Evolutionary conservation across 2,329 filamentous ascomycete species (phyloP), one percentile per base, ranked within the genome.

Genomic region (Aspergillus viridinutans): DNA sequence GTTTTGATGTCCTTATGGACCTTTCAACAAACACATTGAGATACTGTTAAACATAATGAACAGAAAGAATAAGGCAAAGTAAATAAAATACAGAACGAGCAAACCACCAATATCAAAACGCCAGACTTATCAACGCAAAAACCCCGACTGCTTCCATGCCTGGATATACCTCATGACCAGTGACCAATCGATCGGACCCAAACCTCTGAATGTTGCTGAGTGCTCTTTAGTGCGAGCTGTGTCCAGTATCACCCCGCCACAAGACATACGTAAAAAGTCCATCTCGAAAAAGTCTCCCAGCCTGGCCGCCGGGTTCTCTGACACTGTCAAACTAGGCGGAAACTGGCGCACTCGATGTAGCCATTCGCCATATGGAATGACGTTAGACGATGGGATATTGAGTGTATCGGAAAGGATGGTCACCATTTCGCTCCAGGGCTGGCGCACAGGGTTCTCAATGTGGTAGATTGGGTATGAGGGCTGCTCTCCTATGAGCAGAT

Each of bases 361-460:
- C 75, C 76, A 80, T 17, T 76, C 70, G 0, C 65, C 53, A 55
- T 75, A 77, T 0, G 76, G 69, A 26, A 79, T 64, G 1, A 76
- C 66, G 59, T 0, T n/a, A n/a, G n/a, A n/a, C n/a, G n/a, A n/a
- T n/a, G n/a, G n/a, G n/a, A n/a, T n/a, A n/a, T n/a, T n/a, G n/a
- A n/a, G n/a, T n/a, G n/a, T n/a, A n/a, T n/a, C n/a, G n/a, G 74
- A 69, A 14, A 79, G 56, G 1, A 17, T 40, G 3, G 10, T 14
- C 12, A 67, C 64, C 68, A 78, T 74, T 1, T 74, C 65, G 2
- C 56, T 57, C 77, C 78, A 80, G 0, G 69, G 58, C 61, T 80
- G 77, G 0, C 77, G 55, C 3, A 74, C 66, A 0, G 78, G 78
- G 58, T 80, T 80, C 2, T 80, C 78, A 56, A 80, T 72, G 59